Percentiles rank a stretch among this genome's conserved stretches.
Conservation (phyloP, 768 basidiomycete species). For the Boletus barrowsii region DNA sequence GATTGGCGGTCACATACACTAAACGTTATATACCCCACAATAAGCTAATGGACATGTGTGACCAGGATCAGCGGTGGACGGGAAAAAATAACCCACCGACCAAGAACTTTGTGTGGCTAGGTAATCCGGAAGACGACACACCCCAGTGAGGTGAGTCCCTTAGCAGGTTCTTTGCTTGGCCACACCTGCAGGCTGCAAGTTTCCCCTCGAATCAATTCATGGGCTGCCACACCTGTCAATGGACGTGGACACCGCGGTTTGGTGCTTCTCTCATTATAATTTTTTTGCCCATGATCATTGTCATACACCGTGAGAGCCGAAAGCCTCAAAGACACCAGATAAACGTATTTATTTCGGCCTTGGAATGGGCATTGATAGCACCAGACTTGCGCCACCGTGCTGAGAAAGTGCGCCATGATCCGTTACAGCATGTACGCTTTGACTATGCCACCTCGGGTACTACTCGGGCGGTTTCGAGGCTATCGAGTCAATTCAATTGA, state of each 20-base stretch:
- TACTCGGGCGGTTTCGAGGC: not conserved
- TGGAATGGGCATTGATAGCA: conserved; percentile 1
- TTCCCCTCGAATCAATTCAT: conserved; percentile 2
- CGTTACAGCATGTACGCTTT: too few relatives aligned
- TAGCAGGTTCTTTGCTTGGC: conserved; percentile 7
- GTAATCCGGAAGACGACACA: not conserved
- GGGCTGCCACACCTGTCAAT: conserved; percentile 6
- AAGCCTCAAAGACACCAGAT: conserved; percentile 5
- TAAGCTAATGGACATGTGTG: conserved; percentile 19
- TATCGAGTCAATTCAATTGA: conserved; percentile 4
- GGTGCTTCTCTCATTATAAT: too few relatives aligned
- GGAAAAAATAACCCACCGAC: not conserved
- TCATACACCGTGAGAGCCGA: conserved; percentile 7
- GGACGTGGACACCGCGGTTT: not conserved
- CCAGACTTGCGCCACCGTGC: conserved; percentile 6
- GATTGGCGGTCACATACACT: conserved; percentile 9
- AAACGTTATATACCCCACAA: conserved; percentile 26
- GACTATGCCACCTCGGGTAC: too few relatives aligned
- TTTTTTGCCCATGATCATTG: too few relatives aligned
- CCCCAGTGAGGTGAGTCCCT: conserved; percentile 3
- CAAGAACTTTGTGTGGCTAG: not conserved
- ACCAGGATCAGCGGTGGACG: conserved; percentile 12
- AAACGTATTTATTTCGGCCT: conserved; percentile 9
- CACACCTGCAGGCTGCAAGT: conserved; percentile 3
- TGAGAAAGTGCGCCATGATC: not conserved